Base-by-base conservation (phyloP, 1,284 basidiomycete species). In the Farysia itapuensis region DNA sequence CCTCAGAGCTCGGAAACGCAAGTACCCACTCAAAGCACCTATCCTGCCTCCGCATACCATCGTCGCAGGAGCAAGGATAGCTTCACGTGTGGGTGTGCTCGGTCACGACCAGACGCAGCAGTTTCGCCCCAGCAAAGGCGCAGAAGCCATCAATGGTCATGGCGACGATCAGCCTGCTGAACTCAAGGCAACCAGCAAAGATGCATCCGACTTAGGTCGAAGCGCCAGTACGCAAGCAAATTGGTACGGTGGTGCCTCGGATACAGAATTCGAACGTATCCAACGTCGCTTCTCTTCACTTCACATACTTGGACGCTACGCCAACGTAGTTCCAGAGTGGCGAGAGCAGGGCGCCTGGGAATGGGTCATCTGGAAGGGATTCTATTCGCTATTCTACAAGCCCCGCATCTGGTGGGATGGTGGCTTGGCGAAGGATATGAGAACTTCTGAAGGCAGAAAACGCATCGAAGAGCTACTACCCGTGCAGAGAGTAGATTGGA, bases 301-400 rank as follows among this genome's bases (percentile, higher is more conserved):
- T 21, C 47, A 50, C 14, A 52, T 75, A 13, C 45, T 61, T 1
- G 70, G 72, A 3, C 39, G 75, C 15, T 77, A 65, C 12, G 52
- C 78, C 63, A 81, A 81, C 54, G 78, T 79, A 2, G 78, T 79
- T 36, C 73, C 75, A 9, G 80, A 81, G 50, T 81, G 80, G 80
- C 69, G 80, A 45, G 80, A 81, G 52, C 80, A 81, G 58, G 80
- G 79, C n/a, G 75, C 76, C 18, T 76, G 66, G 64, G 65, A 69
- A 39, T 73, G 65, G 65, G 35, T 56, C 13, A 51, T 46, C 18
- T 70, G 66, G 63, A 69, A 70, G 39, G 30, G 50, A 4, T 35
- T 64, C 28, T 58, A 67, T 35, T 46, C 43, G 28, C 24, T 51
- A n/a, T 47, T 71, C 18, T 61, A 49, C 45, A 49, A 49, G 33